Percentiles rank a stretch among this genome's conserved stretches.
These are phyloP conservation scores for Pelargonium fulgidum DNA, from an alignment of 441 rosid species.

Conservation along the genomic window DNA sequence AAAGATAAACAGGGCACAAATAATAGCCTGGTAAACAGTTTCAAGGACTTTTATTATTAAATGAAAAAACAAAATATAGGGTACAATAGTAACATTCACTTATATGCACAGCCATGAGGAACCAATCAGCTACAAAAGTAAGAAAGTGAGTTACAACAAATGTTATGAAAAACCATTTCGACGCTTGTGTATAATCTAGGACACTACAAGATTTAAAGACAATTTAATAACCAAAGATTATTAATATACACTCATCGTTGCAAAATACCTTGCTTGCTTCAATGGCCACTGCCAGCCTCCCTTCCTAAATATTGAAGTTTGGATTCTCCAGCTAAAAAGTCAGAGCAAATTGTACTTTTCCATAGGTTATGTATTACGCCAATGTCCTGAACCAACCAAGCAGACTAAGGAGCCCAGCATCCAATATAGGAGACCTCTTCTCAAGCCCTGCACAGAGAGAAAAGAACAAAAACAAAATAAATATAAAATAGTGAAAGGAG, in stretches of 20 bases:
- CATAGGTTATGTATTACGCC: conserved; percentile 38
- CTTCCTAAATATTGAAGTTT: conserved; percentile 2
- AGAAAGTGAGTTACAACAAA: background rate
- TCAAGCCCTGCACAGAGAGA: conserved; percentile 49
- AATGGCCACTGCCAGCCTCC: background rate
- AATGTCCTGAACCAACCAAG: conserved; percentile 79
- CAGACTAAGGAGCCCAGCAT: conserved; percentile 60
- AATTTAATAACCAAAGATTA: background rate
- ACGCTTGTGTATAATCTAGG: background rate
- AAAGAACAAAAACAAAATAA: conserved; percentile 3
- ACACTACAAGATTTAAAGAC: background rate
- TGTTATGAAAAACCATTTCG: background rate
- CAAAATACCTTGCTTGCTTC: conserved; percentile 5
- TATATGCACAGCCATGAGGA: background rate
- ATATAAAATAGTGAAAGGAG: background rate
- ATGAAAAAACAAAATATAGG: background rate
- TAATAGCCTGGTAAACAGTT: background rate
- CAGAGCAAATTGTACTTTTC: background rate
- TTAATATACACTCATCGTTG: background rate
- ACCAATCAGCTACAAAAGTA: background rate
- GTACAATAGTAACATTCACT: background rate
- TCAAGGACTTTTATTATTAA: background rate
- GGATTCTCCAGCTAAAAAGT: conserved; percentile 11
- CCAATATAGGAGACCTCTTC: conserved; percentile 67
- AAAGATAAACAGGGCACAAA: background rate